A percentile compares a stretch with the other conserved stretches of the same genome.
Conservation (phyloP, 768 basidiomycete species). For the Leccinum ochraceum region DNA sequence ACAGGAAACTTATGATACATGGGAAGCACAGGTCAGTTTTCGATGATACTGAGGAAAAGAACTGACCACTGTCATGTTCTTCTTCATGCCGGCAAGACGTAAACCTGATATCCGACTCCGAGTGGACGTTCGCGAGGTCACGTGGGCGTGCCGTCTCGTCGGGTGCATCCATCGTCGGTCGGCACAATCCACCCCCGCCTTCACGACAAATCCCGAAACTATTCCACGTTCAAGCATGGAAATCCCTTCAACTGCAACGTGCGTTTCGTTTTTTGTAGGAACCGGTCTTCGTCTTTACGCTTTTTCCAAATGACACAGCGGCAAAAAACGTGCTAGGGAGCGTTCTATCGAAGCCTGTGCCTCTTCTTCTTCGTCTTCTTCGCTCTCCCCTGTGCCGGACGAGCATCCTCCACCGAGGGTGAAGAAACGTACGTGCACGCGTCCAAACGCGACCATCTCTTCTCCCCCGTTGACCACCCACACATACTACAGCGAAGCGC, state of each 20-base stretch:
- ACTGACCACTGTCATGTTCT: no score
- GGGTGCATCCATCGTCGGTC: constrained; percentile 17
- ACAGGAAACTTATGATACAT: no score
- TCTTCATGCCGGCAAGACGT: no score
- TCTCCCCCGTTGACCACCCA: neutral
- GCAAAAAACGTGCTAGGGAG: constrained; percentile 52
- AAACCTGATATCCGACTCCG: no score
- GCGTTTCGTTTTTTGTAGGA: constrained; percentile 16
- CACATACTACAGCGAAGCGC: constrained; percentile 51
- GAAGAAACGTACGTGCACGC: constrained; percentile 50
- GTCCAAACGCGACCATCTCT: neutral
- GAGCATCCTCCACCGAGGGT: constrained; percentile 34
- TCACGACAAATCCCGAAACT: neutral
- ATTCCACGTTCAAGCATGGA: constrained; percentile 11
- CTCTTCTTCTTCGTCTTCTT: constrained; percentile 33
- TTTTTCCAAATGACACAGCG: constrained; percentile 29
- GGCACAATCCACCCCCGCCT: constrained; percentile 12
- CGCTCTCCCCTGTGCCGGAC: constrained; percentile 36
- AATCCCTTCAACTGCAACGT: constrained; percentile 24
- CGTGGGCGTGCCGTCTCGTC: neutral
- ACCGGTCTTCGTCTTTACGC: neutral
- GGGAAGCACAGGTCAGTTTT: no score
- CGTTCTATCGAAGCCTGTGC: neutral
- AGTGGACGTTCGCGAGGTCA: neutral
- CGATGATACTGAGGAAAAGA: no score